Conservation (phyloP, 345 rosid genomes). For the Citrus medica region DNA sequence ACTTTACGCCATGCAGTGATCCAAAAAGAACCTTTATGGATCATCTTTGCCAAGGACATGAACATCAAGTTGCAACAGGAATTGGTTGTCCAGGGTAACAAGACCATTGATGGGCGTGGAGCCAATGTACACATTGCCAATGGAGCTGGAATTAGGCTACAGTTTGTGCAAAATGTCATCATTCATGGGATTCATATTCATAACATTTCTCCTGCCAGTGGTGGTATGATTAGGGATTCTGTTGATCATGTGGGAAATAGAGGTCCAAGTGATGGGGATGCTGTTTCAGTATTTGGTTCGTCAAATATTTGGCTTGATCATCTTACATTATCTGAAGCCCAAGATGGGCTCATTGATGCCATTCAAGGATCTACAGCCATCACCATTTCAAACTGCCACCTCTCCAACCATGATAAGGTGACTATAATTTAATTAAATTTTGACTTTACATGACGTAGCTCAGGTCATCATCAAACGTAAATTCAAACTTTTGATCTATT, state of each 20-base stretch:
- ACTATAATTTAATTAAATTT: neutral
- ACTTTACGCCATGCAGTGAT: conserved; percentile 77
- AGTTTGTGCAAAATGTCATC: conserved; percentile 57
- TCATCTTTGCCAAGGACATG: conserved; percentile 63
- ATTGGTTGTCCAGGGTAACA: conserved; percentile 49
- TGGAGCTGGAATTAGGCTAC: conserved; percentile 71
- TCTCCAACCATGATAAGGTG: neutral
- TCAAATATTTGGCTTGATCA: conserved; percentile 74
- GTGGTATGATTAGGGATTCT: too few relatives aligned
- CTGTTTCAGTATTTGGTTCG: conserved; percentile 55
- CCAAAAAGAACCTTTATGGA: conserved; percentile 74
- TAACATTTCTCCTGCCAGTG: conserved; percentile 23
- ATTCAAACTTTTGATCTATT: too few relatives aligned
- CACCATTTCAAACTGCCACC: neutral
- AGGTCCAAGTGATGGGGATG: conserved; percentile 59
- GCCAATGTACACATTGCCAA: conserved; percentile 50
- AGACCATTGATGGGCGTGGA: conserved; percentile 85
- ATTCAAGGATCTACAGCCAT: conserved; percentile 17
- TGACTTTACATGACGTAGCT: too few relatives aligned
- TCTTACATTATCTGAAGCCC: conserved; percentile 33
- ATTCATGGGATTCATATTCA: conserved; percentile 62
- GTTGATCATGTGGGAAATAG: too few relatives aligned
- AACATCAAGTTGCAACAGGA: conserved; percentile 44
- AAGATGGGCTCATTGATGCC: conserved; percentile 63
- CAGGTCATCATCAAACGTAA: too few relatives aligned